These are phyloP conservation scores for Salvia sclarea DNA, from an alignment of 305 asterid genomes.

Conservation along the genomic window DNA sequence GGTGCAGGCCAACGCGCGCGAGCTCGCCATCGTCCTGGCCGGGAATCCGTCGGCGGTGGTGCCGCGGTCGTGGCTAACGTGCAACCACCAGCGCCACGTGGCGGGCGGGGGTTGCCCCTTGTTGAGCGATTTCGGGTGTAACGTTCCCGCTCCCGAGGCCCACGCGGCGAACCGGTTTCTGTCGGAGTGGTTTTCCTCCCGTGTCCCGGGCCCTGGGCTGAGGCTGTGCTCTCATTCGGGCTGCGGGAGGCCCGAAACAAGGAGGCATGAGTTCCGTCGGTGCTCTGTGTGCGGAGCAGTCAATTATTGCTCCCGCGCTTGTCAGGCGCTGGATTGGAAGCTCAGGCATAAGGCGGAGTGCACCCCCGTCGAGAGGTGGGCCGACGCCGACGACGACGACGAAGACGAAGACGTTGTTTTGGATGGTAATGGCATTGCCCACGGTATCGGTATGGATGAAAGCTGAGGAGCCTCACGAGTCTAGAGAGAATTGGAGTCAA, in stretches of 20 bases:
- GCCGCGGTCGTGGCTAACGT: constrained; percentile 61
- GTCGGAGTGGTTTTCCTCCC: constrained; percentile 65
- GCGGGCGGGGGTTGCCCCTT: constrained; percentile 56
- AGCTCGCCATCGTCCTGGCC: constrained; percentile 64
- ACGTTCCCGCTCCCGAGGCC: constrained; percentile 73
- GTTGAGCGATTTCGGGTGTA: constrained; percentile 82
- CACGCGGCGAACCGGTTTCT: constrained; percentile 74
- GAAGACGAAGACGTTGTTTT: constrained; percentile 33
- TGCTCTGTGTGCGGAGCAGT: constrained; percentile 90
- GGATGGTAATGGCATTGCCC: constrained; percentile 28
- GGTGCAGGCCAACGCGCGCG: constrained; percentile 98
- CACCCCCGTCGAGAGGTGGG: constrained; percentile 62
- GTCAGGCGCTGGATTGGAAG: constrained; percentile 98
- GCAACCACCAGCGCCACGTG: constrained; percentile 56
- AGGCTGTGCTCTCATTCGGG: constrained; percentile 82
- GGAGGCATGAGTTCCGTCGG: constrained; percentile 85
- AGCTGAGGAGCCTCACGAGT: constrained; percentile 52
- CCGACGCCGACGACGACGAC: constrained; percentile 49
- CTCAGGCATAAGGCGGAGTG: constrained; percentile 86
- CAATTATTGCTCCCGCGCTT: constrained; percentile 94
- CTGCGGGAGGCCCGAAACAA: constrained; percentile 88
- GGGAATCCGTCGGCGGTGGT: constrained; percentile 52
- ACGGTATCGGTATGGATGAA: constrained; percentile 29
- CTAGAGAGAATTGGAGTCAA: constrained; percentile 23
- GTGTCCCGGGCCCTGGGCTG: constrained; percentile 55